Conservation (phyloP, 140 eudicot genomes). For the Flaveria floridana region DNA sequence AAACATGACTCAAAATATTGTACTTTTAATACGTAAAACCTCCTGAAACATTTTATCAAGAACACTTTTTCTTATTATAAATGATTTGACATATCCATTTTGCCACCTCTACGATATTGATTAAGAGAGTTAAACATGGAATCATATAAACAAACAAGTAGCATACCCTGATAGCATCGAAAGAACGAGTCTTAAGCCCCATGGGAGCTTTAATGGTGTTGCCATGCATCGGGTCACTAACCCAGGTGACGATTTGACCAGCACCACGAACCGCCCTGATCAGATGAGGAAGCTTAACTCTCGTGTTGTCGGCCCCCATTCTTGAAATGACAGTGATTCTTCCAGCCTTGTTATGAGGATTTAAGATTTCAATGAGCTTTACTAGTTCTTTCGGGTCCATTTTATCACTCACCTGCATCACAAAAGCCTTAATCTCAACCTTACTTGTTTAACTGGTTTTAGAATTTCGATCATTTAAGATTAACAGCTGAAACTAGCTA, state of each 20-base stretch:
- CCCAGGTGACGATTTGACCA: constrained; percentile 76
- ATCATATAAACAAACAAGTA: background rate
- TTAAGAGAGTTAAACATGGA: background rate
- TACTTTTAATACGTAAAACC: too few species aligned
- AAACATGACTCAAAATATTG: too few species aligned
- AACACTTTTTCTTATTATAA: too few species aligned
- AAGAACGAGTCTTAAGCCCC: constrained; percentile 70
- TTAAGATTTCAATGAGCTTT: constrained; percentile 62
- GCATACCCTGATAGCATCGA: constrained; percentile 61
- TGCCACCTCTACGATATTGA: background rate
- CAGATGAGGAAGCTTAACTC: constrained; percentile 66
- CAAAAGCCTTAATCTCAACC: background rate
- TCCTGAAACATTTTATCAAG: background rate
- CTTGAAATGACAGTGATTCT: constrained; percentile 61
- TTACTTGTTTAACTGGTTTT: background rate
- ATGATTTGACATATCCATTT: background rate
- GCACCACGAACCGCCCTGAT: constrained; percentile 64
- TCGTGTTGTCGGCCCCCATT: constrained; percentile 74
- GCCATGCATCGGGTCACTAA: constrained; percentile 78
- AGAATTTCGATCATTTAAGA: background rate
- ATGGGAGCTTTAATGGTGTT: constrained; percentile 71
- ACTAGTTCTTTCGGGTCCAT: constrained; percentile 64
- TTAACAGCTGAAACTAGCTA: background rate
- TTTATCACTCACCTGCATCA: constrained; percentile 59
- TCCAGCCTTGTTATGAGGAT: constrained; percentile 65